These are phyloP conservation scores for Leccinum truebloodii DNA, from an alignment of 768 basidiomycete genomes.

Conservation along the genomic window DNA sequence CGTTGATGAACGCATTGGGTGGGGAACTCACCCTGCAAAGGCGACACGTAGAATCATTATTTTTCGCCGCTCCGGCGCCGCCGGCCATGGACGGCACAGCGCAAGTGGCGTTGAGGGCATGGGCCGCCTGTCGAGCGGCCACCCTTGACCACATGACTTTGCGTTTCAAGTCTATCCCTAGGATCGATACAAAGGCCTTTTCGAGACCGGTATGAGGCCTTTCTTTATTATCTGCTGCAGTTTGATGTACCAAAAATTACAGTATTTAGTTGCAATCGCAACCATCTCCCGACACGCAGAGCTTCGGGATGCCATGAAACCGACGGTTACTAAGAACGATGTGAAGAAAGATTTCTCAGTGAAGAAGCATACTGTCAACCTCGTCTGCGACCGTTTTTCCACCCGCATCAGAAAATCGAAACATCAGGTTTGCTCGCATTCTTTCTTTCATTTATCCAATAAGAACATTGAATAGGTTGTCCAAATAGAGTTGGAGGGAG, in stretches of 20 bases:
- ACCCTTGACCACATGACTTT: slow-evolving; percentile 22
- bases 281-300: slow-evolving; percentile 48
- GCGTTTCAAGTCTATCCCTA: slow-evolving; percentile 18
- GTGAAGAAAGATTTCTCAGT: slow-evolving; percentile 31
- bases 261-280: slow-evolving; percentile 47
- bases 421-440: slow-evolving; percentile 38
- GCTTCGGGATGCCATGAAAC: slow-evolving; percentile 50
- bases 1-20: slow-evolving; percentile 40
- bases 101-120: slow-evolving; percentile 43
- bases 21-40: slow-evolving; percentile 34
- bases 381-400: slow-evolving; percentile 44
- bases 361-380: slow-evolving; percentile 32
- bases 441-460: not conserved
- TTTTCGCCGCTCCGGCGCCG: slow-evolving; percentile 22
- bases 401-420: slow-evolving; percentile 41
- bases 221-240: not conserved
- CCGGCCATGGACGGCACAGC: slow-evolving; percentile 19
- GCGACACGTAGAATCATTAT: slow-evolving; percentile 29
- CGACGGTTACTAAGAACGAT: slow-evolving; percentile 43
- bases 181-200: slow-evolving; percentile 31
- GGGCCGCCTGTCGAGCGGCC: slow-evolving; percentile 43
- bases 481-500: slow-evolving; percentile 16
- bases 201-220: slow-evolving; percentile 28
- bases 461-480: slow-evolving; percentile 16
- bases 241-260: slow-evolving; percentile 2